phyloP scores from a whole-genome alignment of 768 basidiomycete genomes.

The Mycena albidolilacea region DNA sequence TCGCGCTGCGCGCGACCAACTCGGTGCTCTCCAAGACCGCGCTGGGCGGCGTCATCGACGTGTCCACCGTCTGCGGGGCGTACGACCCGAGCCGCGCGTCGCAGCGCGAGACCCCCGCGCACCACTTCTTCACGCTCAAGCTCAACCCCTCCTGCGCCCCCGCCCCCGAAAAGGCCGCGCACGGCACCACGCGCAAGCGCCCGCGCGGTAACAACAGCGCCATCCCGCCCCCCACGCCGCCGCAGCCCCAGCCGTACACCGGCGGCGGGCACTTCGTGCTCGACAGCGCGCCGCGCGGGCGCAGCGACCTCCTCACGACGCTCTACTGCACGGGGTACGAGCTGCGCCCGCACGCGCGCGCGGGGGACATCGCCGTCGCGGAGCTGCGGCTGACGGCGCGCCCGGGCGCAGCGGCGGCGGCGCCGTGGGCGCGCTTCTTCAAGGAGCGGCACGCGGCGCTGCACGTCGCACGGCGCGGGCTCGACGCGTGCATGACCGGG shows the following conservation, averaged over 20 bases:
- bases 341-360: slow-evolving; percentile 24
- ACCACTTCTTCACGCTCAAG: slow-evolving; percentile 41
- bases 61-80: slow-evolving; percentile 35
- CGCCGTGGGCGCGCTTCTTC: slow-evolving; percentile 41
- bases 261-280: slow-evolving; percentile 45
- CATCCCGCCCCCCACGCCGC: background rate
- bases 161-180: background rate
- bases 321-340: slow-evolving; percentile 45
- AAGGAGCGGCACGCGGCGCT: slow-evolving; percentile 41
- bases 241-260: slow-evolving; percentile 18
- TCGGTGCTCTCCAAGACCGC: slow-evolving; percentile 32
- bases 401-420: background rate
- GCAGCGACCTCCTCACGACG: slow-evolving; percentile 40
- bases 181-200: slow-evolving; percentile 9
- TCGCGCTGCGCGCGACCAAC: slow-evolving; percentile 36
- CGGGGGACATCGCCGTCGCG: slow-evolving; percentile 41
- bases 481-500: slow-evolving; percentile 40
- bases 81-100: slow-evolving; percentile 36
- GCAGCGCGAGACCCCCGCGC: slow-evolving; percentile 26
- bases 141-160: slow-evolving; percentile 27
- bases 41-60: slow-evolving; percentile 14
- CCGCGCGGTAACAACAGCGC: background rate
- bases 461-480: slow-evolving; percentile 40
- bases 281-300: slow-evolving; percentile 35
- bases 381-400: slow-evolving; percentile 40